Evolutionary conservation across 805 yeast genomes (phyloP).

Genomic region (Ogataea populi-albae): DNA sequence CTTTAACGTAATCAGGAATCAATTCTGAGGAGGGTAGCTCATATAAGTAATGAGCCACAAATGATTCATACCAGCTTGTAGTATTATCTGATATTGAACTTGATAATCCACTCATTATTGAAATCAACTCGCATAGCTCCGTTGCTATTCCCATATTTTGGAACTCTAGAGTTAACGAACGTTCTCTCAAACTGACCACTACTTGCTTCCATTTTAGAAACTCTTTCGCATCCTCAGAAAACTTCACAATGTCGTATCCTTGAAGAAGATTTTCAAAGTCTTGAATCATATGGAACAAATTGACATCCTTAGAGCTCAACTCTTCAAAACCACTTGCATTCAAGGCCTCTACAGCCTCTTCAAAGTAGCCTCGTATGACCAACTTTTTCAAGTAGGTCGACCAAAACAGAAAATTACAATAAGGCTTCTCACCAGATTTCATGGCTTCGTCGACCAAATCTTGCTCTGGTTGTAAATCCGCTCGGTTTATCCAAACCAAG

Average conservation of each 20-base stretch:
- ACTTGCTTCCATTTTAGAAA: conserved; percentile 50
- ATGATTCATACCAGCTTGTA: conserved; percentile 66
- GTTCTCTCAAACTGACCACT: conserved; percentile 49
- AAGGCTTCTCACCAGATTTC: conserved; percentile 40
- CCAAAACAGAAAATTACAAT: conserved; percentile 58
- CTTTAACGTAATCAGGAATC: conserved; percentile 39
- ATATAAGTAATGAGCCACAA: conserved; percentile 40
- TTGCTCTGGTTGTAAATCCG: conserved; percentile 63
- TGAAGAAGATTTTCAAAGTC: conserved; percentile 41
- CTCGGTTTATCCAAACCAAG: conserved; percentile 64
- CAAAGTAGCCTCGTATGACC: conserved; percentile 58
- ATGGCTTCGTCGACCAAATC: conserved; percentile 46
- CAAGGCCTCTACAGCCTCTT: conserved; percentile 51
- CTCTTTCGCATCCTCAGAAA: conserved; percentile 37
- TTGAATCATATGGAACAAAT: conserved; percentile 36
- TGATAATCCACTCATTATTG: conserved; percentile 46
- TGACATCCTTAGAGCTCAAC: conserved; percentile 29
- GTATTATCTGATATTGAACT: conserved; percentile 49
- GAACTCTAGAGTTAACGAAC: conserved; percentile 25
- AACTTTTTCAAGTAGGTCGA: conserved; percentile 53
- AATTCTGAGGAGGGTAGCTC: conserved; percentile 54
- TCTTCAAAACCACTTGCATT: conserved; percentile 42
- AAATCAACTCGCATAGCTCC: conserved; percentile 40
- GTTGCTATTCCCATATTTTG: conserved; percentile 31
- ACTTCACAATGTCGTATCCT: conserved; percentile 35